phyloP scores from a whole-genome alignment of 2,329 filamentous ascomycete species.

The Endoconidiophora polonica region DNA sequence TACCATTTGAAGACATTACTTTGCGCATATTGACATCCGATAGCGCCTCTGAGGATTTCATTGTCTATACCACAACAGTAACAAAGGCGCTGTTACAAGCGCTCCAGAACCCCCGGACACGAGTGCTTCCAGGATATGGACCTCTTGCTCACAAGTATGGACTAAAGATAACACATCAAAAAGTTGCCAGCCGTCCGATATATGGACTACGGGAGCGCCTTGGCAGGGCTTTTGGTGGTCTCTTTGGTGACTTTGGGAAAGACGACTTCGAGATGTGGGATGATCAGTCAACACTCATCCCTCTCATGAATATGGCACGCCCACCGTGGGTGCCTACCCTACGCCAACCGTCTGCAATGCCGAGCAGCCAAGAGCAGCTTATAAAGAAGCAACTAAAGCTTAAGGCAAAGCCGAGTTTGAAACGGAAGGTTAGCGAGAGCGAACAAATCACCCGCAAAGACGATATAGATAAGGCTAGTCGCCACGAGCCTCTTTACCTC shows the following conservation, averaged over 20 bases:
- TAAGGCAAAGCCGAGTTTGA: neutral
- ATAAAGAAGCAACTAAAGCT: constrained; percentile 1
- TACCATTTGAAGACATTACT: constrained; percentile 30
- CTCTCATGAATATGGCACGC: neutral
- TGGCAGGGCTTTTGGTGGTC: constrained; percentile 33
- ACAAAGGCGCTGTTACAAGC: constrained; percentile 31
- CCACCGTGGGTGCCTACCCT: neutral
- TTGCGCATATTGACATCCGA: constrained; percentile 36
- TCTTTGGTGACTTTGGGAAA: constrained; percentile 27
- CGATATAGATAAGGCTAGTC: neutral
- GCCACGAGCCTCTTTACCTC: constrained; percentile 15
- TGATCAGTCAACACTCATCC: neutral
- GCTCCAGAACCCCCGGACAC: constrained; percentile 28
- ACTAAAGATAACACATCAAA: constrained; percentile 15
- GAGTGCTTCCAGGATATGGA: constrained; percentile 8
- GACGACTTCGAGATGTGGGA: constrained; percentile 1
- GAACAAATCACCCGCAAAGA: constrained; percentile 1
- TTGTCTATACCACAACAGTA: constrained; percentile 35
- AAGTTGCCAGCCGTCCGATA: constrained; percentile 1
- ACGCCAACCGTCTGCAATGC: neutral
- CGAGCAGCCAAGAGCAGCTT: neutral
- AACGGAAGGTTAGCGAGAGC: neutral
- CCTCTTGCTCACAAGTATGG: constrained; percentile 18
- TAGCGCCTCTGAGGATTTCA: constrained; percentile 30
- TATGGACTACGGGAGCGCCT: constrained; percentile 36